These are phyloP conservation scores for Clathrospora elynae DNA, from an alignment of 2,329 filamentous ascomycete species.

Conservation along the genomic window DNA sequence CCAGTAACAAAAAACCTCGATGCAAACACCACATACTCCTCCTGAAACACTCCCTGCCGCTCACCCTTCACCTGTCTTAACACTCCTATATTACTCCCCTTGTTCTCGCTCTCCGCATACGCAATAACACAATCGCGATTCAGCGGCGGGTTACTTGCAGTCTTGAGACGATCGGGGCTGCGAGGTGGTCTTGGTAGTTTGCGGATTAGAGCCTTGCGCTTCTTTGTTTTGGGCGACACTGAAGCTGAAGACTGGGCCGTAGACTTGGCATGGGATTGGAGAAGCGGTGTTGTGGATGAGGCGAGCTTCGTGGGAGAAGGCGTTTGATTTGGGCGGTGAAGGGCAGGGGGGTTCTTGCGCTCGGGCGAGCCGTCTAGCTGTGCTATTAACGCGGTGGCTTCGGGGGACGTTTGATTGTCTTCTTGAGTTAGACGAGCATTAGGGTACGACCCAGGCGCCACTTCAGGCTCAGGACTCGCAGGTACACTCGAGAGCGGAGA, in stretches of 20 bases:
- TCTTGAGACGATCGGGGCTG: slow-evolving; percentile 24
- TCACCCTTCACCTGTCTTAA: slow-evolving; percentile 49
- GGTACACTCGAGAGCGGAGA: slow-evolving; percentile 25
- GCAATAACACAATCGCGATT: slow-evolving; percentile 44
- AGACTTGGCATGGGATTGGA: not conserved
- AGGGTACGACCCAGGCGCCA: not conserved
- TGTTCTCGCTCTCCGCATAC: slow-evolving; percentile 36
- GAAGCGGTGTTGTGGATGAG: not conserved
- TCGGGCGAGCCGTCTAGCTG: slow-evolving; percentile 18
- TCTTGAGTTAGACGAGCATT: not conserved
- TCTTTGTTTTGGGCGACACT: slow-evolving; percentile 11
- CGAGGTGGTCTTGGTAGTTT: slow-evolving; percentile 4
- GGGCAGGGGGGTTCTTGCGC: not conserved
- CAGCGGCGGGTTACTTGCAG: slow-evolving; percentile 38
- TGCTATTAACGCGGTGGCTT: not conserved
- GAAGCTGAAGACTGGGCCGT: slow-evolving; percentile 3
- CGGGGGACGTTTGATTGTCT: not conserved
- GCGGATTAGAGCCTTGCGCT: slow-evolving; percentile 14
- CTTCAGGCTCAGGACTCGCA: slow-evolving; percentile 13
- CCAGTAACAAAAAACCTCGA: slow-evolving; percentile 49
- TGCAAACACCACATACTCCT: slow-evolving; percentile 50
- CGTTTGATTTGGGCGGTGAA: no score
- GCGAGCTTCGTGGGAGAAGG: slow-evolving; percentile 1
- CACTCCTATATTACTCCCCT: slow-evolving; percentile 24
- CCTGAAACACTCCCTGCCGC: slow-evolving; percentile 48